Conservation (phyloP, 139 green algal genomes). For the Yamagishiella unicocca region DNA sequence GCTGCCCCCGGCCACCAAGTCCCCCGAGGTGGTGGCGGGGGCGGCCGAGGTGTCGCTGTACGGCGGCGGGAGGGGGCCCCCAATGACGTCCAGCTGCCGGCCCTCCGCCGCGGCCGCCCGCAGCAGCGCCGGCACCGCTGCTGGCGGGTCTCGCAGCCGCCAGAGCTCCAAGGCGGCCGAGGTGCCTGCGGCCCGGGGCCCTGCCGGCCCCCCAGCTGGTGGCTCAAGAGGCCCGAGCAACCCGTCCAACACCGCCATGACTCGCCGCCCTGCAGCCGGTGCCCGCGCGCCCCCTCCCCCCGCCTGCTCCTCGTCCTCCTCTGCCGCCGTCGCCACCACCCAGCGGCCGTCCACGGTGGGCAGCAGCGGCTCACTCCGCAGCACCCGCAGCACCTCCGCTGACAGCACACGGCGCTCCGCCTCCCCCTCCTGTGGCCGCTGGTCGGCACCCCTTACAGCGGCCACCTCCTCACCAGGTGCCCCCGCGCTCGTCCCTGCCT, state of each 20-base stretch:
- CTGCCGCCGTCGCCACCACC: slow-evolving; percentile 1
- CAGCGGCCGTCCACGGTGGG: slow-evolving; percentile 33
- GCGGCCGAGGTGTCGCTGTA: background rate
- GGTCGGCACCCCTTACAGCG: no score
- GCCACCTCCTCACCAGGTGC: no score
- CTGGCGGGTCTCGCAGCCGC: background rate
- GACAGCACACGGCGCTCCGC: no score
- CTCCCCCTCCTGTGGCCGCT: no score
- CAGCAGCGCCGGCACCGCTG: slow-evolving; percentile 8
- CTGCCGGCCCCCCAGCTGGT: background rate
- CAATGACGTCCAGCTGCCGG: background rate
- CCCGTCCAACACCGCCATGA: background rate
- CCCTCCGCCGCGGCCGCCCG: background rate
- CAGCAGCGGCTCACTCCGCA: slow-evolving; percentile 15
- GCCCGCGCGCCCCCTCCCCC: background rate
- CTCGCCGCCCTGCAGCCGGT: no score
- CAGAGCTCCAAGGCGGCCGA: no score
- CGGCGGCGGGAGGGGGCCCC: background rate
- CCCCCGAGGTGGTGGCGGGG: background rate
- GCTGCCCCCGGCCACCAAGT: background rate
- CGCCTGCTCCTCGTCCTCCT: background rate
- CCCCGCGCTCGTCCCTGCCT: no score
- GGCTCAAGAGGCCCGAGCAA: background rate
- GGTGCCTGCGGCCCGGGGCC: background rate
- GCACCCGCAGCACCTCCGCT: background rate